These are phyloP conservation scores for Gaeumannomyces tritici DNA, from an alignment of 2,329 filamentous ascomycete species.

Conservation along the genomic window DNA sequence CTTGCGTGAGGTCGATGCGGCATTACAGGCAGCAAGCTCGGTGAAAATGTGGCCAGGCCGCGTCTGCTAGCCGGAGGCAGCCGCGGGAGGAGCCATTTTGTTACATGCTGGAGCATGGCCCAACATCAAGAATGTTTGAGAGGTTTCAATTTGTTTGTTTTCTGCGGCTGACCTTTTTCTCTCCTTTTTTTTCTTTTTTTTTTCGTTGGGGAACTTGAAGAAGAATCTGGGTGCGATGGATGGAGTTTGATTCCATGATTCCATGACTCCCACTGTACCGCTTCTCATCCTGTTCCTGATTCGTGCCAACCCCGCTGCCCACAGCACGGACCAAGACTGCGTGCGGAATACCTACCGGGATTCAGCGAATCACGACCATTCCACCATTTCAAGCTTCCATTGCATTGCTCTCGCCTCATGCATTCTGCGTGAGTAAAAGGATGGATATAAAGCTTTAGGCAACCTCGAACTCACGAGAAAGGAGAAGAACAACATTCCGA, in stretches of 20 bases:
- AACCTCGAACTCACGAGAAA: background rate
- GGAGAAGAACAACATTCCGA: background rate
- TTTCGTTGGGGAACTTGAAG: too few species aligned
- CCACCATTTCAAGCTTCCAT: background rate
- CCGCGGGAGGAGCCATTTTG: background rate
- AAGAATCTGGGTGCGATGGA: too few species aligned
- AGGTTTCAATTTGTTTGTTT: background rate
- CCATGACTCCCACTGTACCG: too few species aligned
- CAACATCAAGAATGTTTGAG: background rate
- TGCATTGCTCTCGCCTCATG: too few species aligned
- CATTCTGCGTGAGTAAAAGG: too few species aligned
- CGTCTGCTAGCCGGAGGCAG: constrained; percentile 5
- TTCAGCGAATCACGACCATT: background rate
- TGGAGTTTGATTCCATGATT: too few species aligned
- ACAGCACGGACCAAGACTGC: background rate
- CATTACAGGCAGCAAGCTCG: background rate
- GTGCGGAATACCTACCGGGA: background rate
- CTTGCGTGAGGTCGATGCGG: background rate
- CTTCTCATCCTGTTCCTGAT: too few species aligned
- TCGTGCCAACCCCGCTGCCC: too few species aligned
- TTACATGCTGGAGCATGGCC: background rate
- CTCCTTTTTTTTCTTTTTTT: too few species aligned
- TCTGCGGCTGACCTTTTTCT: background rate
- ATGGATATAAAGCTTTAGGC: too few species aligned
- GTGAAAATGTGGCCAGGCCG: background rate